These are phyloP conservation scores for Aspergillus sp. DNA, from an alignment of 2,329 filamentous ascomycete genomes.

Conservation along the genomic window DNA sequence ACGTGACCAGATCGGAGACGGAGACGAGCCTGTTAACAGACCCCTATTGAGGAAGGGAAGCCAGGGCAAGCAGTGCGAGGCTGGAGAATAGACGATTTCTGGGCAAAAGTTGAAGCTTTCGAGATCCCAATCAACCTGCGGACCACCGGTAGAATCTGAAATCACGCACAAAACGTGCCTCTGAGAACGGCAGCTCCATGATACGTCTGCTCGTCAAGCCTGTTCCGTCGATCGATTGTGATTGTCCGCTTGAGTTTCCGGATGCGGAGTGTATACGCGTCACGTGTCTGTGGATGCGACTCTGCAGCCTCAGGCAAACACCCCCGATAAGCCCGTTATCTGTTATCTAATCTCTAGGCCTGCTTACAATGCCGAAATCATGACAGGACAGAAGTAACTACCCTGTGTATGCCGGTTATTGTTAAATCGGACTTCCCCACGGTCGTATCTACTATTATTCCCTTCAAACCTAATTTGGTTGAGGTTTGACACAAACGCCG, in stretches of 20 bases:
- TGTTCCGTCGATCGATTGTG: not conserved
- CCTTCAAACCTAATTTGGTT: not conserved
- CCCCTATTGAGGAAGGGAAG: too few relatives aligned
- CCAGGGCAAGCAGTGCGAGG: not conserved
- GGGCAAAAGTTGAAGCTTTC: not conserved
- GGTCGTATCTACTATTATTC: too few relatives aligned
- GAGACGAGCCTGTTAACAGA: not conserved
- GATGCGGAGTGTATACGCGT: slow-evolving; percentile 2
- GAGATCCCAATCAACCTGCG: not conserved
- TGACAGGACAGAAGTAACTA: not conserved
- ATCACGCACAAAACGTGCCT: not conserved
- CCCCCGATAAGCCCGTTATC: not conserved
- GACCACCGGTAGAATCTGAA: not conserved
- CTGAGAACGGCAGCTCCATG: not conserved
- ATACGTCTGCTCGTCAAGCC: not conserved
- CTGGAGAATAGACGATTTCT: not conserved
- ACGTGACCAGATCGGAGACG: too few relatives aligned
- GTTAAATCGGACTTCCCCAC: not conserved
- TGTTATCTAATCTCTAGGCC: not conserved
- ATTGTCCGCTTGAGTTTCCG: not conserved
- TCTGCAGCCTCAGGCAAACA: not conserved
- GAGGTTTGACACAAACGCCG: not conserved
- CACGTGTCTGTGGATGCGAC: not conserved
- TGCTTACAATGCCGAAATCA: not conserved
- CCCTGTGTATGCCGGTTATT: not conserved